These are phyloP conservation scores for Trametes hirsuta DNA, from an alignment of 1,284 basidiomycete species.

Conservation along the genomic window DNA sequence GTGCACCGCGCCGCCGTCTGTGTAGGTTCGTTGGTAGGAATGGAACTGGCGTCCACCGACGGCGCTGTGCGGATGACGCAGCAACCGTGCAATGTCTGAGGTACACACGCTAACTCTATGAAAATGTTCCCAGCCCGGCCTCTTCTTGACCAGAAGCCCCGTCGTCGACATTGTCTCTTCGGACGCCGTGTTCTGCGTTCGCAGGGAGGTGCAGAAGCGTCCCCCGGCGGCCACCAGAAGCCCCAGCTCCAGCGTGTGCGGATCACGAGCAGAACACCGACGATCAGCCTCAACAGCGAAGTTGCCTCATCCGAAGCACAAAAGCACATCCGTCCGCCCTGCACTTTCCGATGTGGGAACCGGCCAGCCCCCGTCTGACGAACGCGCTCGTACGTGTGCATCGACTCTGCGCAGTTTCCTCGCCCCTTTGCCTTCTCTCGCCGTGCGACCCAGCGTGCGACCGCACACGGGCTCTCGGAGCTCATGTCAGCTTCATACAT, in stretches of 20 bases:
- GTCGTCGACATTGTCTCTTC: not conserved
- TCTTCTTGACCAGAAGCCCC: too few relatives aligned
- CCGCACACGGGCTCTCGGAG: too few relatives aligned
- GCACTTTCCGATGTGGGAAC: conserved; percentile 1
- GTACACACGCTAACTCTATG: too few relatives aligned
- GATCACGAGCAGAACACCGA: conserved; percentile 7
- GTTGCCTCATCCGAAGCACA: conserved; percentile 1
- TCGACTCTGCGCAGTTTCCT: too few relatives aligned
- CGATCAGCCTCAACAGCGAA: not conserved
- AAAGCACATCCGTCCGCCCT: not conserved
- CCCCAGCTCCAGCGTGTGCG: not conserved
- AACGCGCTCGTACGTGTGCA: too few relatives aligned
- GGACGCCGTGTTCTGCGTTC: not conserved
- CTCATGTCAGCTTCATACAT: too few relatives aligned
- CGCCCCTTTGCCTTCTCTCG: not conserved
- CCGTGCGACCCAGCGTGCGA: not conserved
- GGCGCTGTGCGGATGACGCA: too few relatives aligned
- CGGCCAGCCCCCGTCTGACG: too few relatives aligned
- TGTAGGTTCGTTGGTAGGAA: not conserved
- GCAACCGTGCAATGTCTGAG: too few relatives aligned
- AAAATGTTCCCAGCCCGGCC: too few relatives aligned
- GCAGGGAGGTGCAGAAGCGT: not conserved
- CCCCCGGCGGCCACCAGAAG: not conserved
- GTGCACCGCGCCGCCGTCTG: not conserved
- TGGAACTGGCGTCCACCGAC: not conserved